Percentiles rank a stretch among this genome's conserved stretches.
Conservation (phyloP, 2,329 filamentous ascomycete species). For the Akanthomyces lecanii region DNA sequence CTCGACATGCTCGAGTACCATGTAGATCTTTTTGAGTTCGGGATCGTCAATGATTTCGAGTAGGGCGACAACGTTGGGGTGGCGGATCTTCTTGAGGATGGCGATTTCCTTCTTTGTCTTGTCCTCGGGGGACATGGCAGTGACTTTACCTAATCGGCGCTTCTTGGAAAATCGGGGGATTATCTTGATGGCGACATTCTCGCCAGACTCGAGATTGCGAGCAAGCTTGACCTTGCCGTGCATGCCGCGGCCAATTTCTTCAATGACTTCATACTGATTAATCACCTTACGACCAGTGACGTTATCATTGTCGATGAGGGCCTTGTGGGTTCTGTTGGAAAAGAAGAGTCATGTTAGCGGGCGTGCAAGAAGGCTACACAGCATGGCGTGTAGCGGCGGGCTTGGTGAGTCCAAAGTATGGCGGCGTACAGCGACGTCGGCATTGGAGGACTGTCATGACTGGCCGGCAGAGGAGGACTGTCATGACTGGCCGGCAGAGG, state of each 20-base stretch:
- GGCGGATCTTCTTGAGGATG: slow-evolving; percentile 95
- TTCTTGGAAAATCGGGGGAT: slow-evolving; percentile 94
- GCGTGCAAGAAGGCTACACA: not conserved
- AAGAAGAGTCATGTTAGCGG: slow-evolving; percentile 8
- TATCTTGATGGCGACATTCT: slow-evolving; percentile 95
- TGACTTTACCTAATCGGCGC: slow-evolving; percentile 81
- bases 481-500: slow-evolving; percentile 5
- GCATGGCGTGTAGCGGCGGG: slow-evolving; percentile 7
- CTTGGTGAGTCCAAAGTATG: not conserved
- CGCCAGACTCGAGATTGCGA: slow-evolving; percentile 68
- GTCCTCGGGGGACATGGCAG: slow-evolving; percentile 59
- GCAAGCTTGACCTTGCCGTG: slow-evolving; percentile 98
- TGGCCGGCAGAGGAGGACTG: slow-evolving; percentile 7
- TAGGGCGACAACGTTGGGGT: slow-evolving; percentile 93
- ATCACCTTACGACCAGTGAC: slow-evolving; percentile 91
- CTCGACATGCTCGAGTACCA: slow-evolving; percentile 93
- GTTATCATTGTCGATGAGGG: slow-evolving; percentile 82
- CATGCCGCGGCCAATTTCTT: slow-evolving; percentile 91
- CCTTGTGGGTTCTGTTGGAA: slow-evolving; percentile 70
- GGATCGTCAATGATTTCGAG: slow-evolving; percentile 98
- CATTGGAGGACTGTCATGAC: slow-evolving; percentile 4
- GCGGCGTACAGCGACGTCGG: slow-evolving; percentile 9
- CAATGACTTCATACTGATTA: slow-evolving; percentile 96
- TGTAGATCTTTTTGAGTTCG: slow-evolving; percentile 94
- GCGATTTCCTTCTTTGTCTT: slow-evolving; percentile 95